A percentile compares a stretch with the other conserved stretches of the same genome.
These are phyloP conservation scores for Colletotrichum acutatum DNA, from an alignment of 2,329 filamentous ascomycete species.

Conservation along the genomic window DNA sequence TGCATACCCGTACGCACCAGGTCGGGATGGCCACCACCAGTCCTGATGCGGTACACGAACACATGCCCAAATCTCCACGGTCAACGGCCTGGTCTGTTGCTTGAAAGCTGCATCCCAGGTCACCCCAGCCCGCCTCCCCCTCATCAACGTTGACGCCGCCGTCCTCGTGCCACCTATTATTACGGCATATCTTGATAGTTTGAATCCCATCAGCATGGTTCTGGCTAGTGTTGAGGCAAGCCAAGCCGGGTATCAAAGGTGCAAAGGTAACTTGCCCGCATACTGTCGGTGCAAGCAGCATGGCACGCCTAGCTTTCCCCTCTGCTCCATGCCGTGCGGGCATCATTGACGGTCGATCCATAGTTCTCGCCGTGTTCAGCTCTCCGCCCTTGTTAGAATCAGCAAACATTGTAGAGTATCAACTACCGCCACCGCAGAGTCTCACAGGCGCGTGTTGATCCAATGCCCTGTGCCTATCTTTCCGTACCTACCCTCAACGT, in stretches of 20 bases:
- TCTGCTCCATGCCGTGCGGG: not conserved
- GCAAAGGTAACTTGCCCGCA: slow-evolving; percentile 28
- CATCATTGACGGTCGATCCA: not conserved
- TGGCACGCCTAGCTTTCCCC: not conserved
- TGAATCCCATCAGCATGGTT: slow-evolving; percentile 27
- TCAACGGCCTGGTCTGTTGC: not conserved
- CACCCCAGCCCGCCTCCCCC: slow-evolving; percentile 4
- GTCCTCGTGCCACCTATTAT: slow-evolving; percentile 26
- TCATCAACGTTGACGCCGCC: slow-evolving; percentile 5
- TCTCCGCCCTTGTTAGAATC: not conserved
- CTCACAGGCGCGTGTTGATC: not conserved
- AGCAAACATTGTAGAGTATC: not conserved
- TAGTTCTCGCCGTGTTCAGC: slow-evolving; percentile 10
- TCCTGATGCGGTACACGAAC: slow-evolving; percentile 15
- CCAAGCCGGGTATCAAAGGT: slow-evolving; percentile 26
- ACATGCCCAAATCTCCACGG: slow-evolving; percentile 13
- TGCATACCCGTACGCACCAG: slow-evolving; percentile 24
- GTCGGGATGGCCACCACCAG: slow-evolving; percentile 15
- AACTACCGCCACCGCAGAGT: not conserved
- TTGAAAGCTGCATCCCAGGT: not conserved
- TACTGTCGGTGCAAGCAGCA: slow-evolving; percentile 24
- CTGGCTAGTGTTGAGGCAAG: slow-evolving; percentile 26
- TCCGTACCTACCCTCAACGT: slow-evolving; percentile 16
- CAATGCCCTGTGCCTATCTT: not conserved
- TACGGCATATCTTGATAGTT: slow-evolving; percentile 22